A percentile compares a stretch with the other conserved stretches of the same genome.
phyloP scores from a whole-genome alignment of 495 filamentous ascomycete genomes.

The Lasiosphaeria hispida region DNA sequence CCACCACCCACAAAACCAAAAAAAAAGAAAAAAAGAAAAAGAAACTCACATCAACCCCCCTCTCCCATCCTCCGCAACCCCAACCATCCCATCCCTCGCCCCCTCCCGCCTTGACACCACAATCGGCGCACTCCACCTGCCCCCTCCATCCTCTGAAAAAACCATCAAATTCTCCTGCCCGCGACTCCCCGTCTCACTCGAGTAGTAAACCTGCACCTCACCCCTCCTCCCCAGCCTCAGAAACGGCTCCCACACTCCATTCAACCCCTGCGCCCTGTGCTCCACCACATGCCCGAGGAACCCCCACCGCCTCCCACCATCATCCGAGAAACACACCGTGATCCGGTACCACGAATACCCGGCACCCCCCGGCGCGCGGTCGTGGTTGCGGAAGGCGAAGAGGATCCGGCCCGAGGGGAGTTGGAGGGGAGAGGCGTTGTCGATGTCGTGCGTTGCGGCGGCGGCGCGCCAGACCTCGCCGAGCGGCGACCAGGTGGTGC shows the following conservation, averaged over 20 bases:
- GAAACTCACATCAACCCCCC: constrained; percentile 13
- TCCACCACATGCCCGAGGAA: constrained; percentile 13
- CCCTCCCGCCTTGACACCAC: neutral
- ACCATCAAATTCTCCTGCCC: constrained; percentile 19
- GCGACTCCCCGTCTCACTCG: neutral
- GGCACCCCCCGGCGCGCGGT: constrained; percentile 32
- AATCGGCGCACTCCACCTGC: constrained; percentile 5
- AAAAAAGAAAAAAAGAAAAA: neutral
- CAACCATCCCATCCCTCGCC: constrained; percentile 21
- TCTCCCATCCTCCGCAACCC: constrained; percentile 4
- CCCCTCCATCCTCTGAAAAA: neutral
- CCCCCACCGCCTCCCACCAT: constrained; percentile 1
- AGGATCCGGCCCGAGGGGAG: constrained; percentile 49
- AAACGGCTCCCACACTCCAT: constrained; percentile 26
- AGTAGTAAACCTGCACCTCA: constrained; percentile 17
- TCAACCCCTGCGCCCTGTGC: neutral
- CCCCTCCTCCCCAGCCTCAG: constrained; percentile 8
- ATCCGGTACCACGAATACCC: constrained; percentile 39
- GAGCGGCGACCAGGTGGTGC: constrained; percentile 37
- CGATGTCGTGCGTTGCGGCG: constrained; percentile 48
- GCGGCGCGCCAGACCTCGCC: constrained; percentile 34
- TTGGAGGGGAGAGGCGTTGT: constrained; percentile 59
- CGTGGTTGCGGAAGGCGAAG: constrained; percentile 61
- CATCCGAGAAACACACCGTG: constrained; percentile 12
- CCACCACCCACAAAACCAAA: neutral